Percentiles rank a stretch among this genome's conserved stretches.
Conservation (phyloP, 1,139 yeast genomes). For the Candida sp. region DNA sequence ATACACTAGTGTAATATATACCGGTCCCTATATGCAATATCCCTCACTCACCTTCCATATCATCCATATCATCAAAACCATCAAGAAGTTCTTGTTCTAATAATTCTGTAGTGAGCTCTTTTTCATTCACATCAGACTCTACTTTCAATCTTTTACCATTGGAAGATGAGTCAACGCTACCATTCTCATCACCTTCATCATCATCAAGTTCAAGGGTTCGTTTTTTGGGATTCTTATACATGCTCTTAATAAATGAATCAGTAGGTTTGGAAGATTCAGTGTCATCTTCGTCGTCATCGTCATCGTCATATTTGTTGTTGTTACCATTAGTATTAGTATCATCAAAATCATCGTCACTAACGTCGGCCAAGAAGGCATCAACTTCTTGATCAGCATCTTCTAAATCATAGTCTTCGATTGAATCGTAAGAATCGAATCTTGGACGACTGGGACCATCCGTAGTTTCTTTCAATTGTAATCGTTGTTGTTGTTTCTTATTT, state of each 20-base stretch:
- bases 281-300: slow-evolving; percentile 14
- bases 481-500: slow-evolving; percentile 9
- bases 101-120: slow-evolving; percentile 17
- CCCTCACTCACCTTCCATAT: slow-evolving; percentile 24
- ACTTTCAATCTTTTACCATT: neutral
- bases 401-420: slow-evolving; percentile 44
- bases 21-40: neutral
- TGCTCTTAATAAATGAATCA: slow-evolving; percentile 30
- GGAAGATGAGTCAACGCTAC: neutral
- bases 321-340: slow-evolving; percentile 31
- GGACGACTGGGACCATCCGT: slow-evolving; percentile 13
- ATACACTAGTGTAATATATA: neutral
- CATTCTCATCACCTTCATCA: slow-evolving; percentile 15
- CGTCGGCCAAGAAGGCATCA: slow-evolving; percentile 56
- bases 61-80: slow-evolving; percentile 45
- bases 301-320: slow-evolving; percentile 25
- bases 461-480: slow-evolving; percentile 4
- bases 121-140: neutral
- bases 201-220: slow-evolving; percentile 13
- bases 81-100: slow-evolving; percentile 45
- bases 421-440: slow-evolving; percentile 25
- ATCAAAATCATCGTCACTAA: slow-evolving; percentile 48
- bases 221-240: slow-evolving; percentile 21
- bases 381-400: slow-evolving; percentile 58
- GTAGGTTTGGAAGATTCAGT: slow-evolving; percentile 6